Evolutionary conservation across 2,329 filamentous ascomycete species (phyloP).

Genomic region (Clarireedia monteithiana): DNA sequence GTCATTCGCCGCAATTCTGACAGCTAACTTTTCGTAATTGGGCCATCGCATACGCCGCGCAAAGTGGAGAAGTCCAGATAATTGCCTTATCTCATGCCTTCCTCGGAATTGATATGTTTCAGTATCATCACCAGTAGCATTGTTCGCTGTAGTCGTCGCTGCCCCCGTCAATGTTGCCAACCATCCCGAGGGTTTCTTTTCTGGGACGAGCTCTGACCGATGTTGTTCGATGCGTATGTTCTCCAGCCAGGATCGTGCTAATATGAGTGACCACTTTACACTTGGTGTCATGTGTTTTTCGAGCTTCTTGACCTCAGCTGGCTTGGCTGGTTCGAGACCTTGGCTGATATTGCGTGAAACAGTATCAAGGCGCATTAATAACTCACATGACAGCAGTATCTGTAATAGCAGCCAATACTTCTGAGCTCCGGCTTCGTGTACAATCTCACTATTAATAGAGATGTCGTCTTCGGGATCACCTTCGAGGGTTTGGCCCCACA

Average conservation of each 20-base stretch:
- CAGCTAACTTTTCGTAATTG: constrained; percentile 38
- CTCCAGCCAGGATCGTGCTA: constrained; percentile 60
- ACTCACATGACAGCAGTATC: constrained; percentile 55
- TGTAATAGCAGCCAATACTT: constrained; percentile 61
- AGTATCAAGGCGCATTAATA: constrained; percentile 56
- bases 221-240: constrained; percentile 52
- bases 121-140: constrained; percentile 33
- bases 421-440: constrained; percentile 49
- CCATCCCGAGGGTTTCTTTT: constrained; percentile 38
- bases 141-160: constrained; percentile 29
- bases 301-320: constrained; percentile 52
- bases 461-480: constrained; percentile 43
- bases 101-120: constrained; percentile 30
- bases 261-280: constrained; percentile 60
- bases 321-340: constrained; percentile 42
- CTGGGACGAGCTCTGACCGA: constrained; percentile 19
- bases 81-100: constrained; percentile 49
- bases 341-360: constrained; percentile 54
- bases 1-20: constrained; percentile 27
- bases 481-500: constrained; percentile 53
- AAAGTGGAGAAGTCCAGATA: constrained; percentile 55
- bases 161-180: constrained; percentile 48
- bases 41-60: constrained; percentile 57
- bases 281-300: constrained; percentile 52
- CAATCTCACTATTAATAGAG: constrained; percentile 41